Evolutionary conservation across 768 basidiomycete genomes (phyloP).

Genomic region (Lactarius psammicola): DNA sequence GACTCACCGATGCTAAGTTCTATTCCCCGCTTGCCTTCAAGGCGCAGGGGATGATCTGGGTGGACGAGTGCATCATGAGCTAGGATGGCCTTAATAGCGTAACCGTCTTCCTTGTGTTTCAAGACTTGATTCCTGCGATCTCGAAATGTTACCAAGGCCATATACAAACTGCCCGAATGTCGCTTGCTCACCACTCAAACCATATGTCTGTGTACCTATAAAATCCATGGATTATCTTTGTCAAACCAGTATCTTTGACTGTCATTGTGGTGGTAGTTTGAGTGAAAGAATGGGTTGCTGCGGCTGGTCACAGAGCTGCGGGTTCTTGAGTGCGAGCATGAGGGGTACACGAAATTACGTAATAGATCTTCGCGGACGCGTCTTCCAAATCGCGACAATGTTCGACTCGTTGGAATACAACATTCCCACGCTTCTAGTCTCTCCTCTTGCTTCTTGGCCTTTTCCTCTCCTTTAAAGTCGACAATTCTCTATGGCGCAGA

Average conservation of each 20-base stretch:
- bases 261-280: slow-evolving; percentile 16
- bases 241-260: slow-evolving; percentile 42
- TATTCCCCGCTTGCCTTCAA: slow-evolving; percentile 60
- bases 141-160: slow-evolving; percentile 11
- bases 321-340: neutral
- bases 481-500: slow-evolving; percentile 69
- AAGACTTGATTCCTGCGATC: slow-evolving; percentile 53
- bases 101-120: slow-evolving; percentile 56
- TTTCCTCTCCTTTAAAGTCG: slow-evolving; percentile 5
- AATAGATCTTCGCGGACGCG: slow-evolving; percentile 17
- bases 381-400: slow-evolving; percentile 24
- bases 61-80: slow-evolving; percentile 69
- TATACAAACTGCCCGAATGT: slow-evolving; percentile 4
- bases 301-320: slow-evolving; percentile 14
- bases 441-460: slow-evolving; percentile 5
- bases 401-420: slow-evolving; percentile 21
- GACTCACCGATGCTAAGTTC: slow-evolving; percentile 66
- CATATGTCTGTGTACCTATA: slow-evolving; percentile 85
- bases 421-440: slow-evolving; percentile 29
- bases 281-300: slow-evolving; percentile 4
- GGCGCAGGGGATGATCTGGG: slow-evolving; percentile 68
- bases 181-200: slow-evolving; percentile 62
- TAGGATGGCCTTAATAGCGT: slow-evolving; percentile 66
- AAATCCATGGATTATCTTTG: slow-evolving; percentile 48
- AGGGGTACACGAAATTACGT: slow-evolving; percentile 4